A percentile compares a stretch with the other conserved stretches of the same genome.
These are phyloP conservation scores for Colletotrichum sp. DNA, from an alignment of 2,329 filamentous ascomycete genomes.

Conservation along the genomic window DNA sequence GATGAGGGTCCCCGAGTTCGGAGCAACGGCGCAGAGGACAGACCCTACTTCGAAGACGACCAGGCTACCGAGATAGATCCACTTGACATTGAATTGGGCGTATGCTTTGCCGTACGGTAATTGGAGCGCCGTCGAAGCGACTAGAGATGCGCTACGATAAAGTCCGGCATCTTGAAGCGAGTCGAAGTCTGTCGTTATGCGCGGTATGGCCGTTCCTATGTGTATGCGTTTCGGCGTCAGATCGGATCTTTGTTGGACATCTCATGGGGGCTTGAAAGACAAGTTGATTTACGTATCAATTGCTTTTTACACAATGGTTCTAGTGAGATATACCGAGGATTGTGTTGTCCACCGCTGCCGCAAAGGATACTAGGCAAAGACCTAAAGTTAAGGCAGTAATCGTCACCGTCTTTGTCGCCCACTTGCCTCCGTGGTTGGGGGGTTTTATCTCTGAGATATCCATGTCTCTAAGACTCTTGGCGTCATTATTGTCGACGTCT, in stretches of 20 bases:
- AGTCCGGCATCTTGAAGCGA: conserved; percentile 19
- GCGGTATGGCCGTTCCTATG: conserved; percentile 29
- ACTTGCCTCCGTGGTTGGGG: not conserved
- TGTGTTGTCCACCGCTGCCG: not conserved
- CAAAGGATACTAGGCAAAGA: not conserved
- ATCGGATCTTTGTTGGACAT: not conserved
- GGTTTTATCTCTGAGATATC: fast-evolving
- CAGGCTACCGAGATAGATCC: conserved; percentile 47
- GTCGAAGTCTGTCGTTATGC: conserved; percentile 21
- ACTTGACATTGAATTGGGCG: conserved; percentile 53
- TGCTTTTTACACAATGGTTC: not conserved
- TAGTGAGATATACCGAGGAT: not conserved
- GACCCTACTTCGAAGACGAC: conserved; percentile 49
- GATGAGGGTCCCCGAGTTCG: conserved; percentile 53
- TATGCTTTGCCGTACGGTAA: conserved; percentile 60
- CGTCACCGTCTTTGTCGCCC: not conserved
- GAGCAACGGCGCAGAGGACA: conserved; percentile 48
- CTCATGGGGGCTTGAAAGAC: not conserved
- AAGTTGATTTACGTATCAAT: not conserved
- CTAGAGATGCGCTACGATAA: not conserved
- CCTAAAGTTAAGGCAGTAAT: not conserved
- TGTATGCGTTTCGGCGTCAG: conserved; percentile 35
- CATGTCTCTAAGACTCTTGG: not conserved
- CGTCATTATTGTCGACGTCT: not conserved
- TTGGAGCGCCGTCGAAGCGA: conserved; percentile 35